Percentiles rank a stretch among this genome's conserved stretches.
These are phyloP conservation scores for Platismatia glauca DNA, from an alignment of 495 filamentous ascomycete species.

Conservation along the genomic window DNA sequence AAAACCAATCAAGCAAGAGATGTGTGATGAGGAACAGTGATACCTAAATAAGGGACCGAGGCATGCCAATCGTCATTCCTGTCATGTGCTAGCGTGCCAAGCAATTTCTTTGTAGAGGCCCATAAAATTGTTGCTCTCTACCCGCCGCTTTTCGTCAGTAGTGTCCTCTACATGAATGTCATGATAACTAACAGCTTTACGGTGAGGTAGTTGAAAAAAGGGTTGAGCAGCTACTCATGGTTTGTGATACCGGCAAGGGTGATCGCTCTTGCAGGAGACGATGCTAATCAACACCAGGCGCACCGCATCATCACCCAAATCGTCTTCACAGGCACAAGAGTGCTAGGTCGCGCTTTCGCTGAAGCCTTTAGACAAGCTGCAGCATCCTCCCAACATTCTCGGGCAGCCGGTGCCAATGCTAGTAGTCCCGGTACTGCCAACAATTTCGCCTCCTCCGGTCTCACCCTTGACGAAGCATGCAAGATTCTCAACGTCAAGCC, in stretches of 20 bases:
- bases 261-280: not conserved
- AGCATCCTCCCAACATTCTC: constrained; percentile 72
- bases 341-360: constrained; percentile 84
- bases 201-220: not conserved
- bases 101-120: not conserved
- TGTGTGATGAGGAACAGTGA: not conserved
- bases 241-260: not conserved
- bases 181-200: not conserved
- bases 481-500: constrained; percentile 95
- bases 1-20: not conserved
- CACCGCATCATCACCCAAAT: constrained; percentile 92
- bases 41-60: too few relatives aligned
- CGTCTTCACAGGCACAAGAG: constrained; percentile 77
- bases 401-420: constrained; percentile 40
- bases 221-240: not conserved
- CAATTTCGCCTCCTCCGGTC: constrained; percentile 53
- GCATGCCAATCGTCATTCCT: too few relatives aligned
- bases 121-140: too few relatives aligned
- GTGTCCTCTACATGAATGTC: not conserved
- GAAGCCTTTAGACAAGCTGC: constrained; percentile 88
- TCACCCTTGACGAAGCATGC: constrained; percentile 93
- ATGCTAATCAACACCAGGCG: constrained; percentile 47
- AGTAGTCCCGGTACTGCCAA: constrained; percentile 40
- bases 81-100: constrained; percentile 4
- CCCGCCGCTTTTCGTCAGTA: not conserved